Evolutionary conservation across 495 filamentous ascomycete species (phyloP), one percentile per base, ranked within the genome.

Genomic region (Trichoderma erinaceum): DNA sequence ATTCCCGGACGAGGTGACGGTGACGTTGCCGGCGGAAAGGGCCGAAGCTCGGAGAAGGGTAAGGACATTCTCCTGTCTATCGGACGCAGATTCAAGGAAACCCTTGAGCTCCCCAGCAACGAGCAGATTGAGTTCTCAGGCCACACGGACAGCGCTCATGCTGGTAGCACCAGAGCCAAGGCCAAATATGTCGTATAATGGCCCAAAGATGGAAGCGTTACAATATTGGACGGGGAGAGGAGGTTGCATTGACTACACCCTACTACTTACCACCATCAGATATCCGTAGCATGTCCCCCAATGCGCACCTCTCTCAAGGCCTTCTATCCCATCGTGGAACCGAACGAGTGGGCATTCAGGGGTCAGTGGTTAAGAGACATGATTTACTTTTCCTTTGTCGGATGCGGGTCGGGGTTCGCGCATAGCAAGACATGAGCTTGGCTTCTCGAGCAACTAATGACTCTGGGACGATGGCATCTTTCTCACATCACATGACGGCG

Each of bases 101-200:
- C 93, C 23, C 81, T 99, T 67, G 87, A 88, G 73, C 80, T 99
- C 52, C 87, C 88, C 66, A 78, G 87, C 56, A 81, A 79, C 69
- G 95, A 98, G 75, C 72, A 79, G 65, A 87, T 97, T 64, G 95
- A 99, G 81, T 99, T 98, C 82, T 93, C 92, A 4, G 95, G 96
- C 44, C 95, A 99, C 79, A 97, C 93, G 12, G 95, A 99, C 69
- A 90, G 88, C 71, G 93, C 95, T 61, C 91, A 96, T 76, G 88
- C 87, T 67, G 95, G 95, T 66, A 97, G 93, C 81, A 96, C 90
- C 15, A 87, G 96, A 68, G 95, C 95, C 41, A 97, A 95, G 84
- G 91, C 96, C 68, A 99, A 97, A 84, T 91, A 91, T 75, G 84
- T 84, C 27, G 94, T 91, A 70, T 99, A 87, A 78, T 70, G 52